Percentiles rank a stretch among this genome's conserved stretches.
phyloP scores from a whole-genome alignment of 2,329 filamentous ascomycete genomes.

The Colletotrichum sansevieriae region DNA sequence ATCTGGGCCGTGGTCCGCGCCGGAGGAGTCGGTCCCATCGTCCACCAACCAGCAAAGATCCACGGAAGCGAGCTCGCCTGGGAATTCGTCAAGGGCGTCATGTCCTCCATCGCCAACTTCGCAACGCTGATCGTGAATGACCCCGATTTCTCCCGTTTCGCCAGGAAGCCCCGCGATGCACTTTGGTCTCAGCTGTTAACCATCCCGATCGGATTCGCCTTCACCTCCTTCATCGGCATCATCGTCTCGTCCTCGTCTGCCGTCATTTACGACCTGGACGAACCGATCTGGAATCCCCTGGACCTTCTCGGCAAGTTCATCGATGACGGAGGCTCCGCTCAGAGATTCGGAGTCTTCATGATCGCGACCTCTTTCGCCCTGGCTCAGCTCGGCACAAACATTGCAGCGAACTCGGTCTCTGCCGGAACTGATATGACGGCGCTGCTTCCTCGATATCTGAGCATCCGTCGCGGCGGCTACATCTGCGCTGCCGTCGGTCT shows the following conservation, averaged over 20 bases:
- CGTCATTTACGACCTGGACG: conserved; percentile 72
- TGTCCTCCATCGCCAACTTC: conserved; percentile 92
- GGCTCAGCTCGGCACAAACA: conserved; percentile 88
- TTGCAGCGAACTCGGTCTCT: conserved; percentile 87
- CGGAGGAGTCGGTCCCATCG: conserved; percentile 85
- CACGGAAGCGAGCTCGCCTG: conserved; percentile 80
- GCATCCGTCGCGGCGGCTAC: conserved; percentile 89
- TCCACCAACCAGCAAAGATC: conserved; percentile 74
- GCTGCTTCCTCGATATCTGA: conserved; percentile 82
- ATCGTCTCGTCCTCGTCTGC: conserved; percentile 80
- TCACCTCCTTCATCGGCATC: conserved; percentile 89
- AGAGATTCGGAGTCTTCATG: conserved; percentile 82
- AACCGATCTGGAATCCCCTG: conserved; percentile 81
- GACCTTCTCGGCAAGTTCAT: conserved; percentile 76
- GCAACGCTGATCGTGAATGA: conserved; percentile 87
- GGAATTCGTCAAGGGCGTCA: conserved; percentile 87
- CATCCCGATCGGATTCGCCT: conserved; percentile 77
- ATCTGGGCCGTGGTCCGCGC: conserved; percentile 88
- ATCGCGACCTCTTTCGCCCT: conserved; percentile 79
- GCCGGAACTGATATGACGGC: conserved; percentile 88
- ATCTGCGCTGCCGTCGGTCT: conserved; percentile 84
- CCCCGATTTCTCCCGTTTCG: conserved; percentile 89
- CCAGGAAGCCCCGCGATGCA: conserved; percentile 79
- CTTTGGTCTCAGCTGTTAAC: conserved; percentile 84
- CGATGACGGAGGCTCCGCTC: conserved; percentile 74